Base-by-base conservation (phyloP, 1,139 yeast species). In the Candida tetrigidarum region DNA sequence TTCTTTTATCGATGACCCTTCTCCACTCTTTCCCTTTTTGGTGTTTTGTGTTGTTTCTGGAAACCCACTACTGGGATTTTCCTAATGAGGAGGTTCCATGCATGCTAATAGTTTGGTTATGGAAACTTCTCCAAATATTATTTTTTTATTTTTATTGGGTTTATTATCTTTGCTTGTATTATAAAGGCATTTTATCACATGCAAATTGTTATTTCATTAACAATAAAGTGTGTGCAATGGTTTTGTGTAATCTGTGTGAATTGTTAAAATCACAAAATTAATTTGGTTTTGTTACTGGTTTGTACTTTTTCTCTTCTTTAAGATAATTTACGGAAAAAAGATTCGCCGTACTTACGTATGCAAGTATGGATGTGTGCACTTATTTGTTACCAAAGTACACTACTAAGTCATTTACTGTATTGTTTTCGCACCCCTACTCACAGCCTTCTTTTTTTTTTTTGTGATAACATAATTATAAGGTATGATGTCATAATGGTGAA, bases 351-450 rank as follows among this genome's bases (percentile, higher is more conserved):
- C 32, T 10, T 28, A 15, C 32, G 32, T 15, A 22, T 7, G 25
- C 6, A 7, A 22, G 6, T 22, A 10, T 22, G 9, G 9, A 28
- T 28, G 15, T 16, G 9, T 28, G n/a, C n/a, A 12, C 9, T 28
- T 28, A 15, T 7, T 28, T 15, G 15, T 10, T 28, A 28, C 18
- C n/a, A 14, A 28, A 8, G 3, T 28, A 14, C 5, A n/a, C n/a
- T n/a, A n/a, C n/a, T n/a, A 28, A 28, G 32, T 28, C 32, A 28
- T 28, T 28, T 9, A 14, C 32, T n/a, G n/a, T 16, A 28, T 28
- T 28, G 32, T 28, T 28, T 12, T 11, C 3, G 23, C n/a, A 11
- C 3, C 3, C 28, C n/a, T n/a, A n/a, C n/a, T n/a, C n/a, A n/a
- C n/a, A n/a, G n/a, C n/a, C n/a, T n/a, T n/a, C n/a, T n/a, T n/a